Conservation (phyloP, 805 yeast species). For the Schwanniomyces yamadae region DNA sequence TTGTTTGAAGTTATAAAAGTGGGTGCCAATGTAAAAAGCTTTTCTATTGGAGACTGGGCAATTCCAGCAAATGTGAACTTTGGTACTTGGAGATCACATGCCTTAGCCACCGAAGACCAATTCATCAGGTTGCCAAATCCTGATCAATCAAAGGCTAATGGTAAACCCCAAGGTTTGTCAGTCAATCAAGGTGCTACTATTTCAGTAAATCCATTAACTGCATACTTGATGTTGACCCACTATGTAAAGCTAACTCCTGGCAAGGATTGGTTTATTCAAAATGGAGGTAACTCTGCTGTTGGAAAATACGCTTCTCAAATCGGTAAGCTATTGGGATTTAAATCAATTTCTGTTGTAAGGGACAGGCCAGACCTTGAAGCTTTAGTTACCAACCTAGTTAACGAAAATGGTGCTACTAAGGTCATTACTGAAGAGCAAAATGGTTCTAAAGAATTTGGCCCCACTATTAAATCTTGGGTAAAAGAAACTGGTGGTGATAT, state of each 20-base stretch:
- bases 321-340: slow-evolving; percentile 72
- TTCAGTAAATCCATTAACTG: slow-evolving; percentile 90
- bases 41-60: slow-evolving; percentile 81
- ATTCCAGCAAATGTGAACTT: slow-evolving; percentile 73
- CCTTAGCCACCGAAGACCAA: slow-evolving; percentile 50
- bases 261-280: slow-evolving; percentile 87
- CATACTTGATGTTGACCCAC: slow-evolving; percentile 80
- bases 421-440: slow-evolving; percentile 90
- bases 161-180: slow-evolving; percentile 30
- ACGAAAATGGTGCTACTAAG: slow-evolving; percentile 72
- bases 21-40: slow-evolving; percentile 50
- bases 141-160: slow-evolving; percentile 42
- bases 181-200: slow-evolving; percentile 79
- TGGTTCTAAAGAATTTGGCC: slow-evolving; percentile 62
- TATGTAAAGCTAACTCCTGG: slow-evolving; percentile 61
- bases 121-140: slow-evolving; percentile 60
- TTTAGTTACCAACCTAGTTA: slow-evolving; percentile 49
- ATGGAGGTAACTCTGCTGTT: slow-evolving; percentile 95
- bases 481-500: slow-evolving; percentile 51
- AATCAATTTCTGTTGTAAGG: slow-evolving; percentile 85
- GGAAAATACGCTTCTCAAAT: slow-evolving; percentile 90
- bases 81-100: slow-evolving; percentile 87
- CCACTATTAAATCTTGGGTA: slow-evolving; percentile 55
- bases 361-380: slow-evolving; percentile 77
- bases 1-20: slow-evolving; percentile 77